Base-by-base conservation (phyloP, 75 land plant genomes). In the Sequoiadendron giganteum region DNA sequence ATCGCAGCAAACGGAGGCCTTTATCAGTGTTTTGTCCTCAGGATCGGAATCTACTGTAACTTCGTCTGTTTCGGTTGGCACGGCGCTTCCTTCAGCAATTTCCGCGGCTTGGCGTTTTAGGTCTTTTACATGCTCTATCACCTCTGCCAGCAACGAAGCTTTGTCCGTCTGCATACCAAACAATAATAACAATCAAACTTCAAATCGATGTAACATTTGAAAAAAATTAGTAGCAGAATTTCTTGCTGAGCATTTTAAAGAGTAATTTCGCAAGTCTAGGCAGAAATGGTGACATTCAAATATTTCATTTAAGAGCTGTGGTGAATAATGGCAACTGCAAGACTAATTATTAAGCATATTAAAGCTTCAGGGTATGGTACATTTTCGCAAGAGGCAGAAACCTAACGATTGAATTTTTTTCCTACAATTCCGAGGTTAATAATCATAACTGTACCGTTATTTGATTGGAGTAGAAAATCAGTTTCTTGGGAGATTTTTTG, bases 101-200 rank as follows among this genome's bases (percentile, higher is more conserved):
- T 93, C 87, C 30, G 95, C 91, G 30, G 97, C 95, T 75, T 97
- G 98, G 28, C 97, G 92, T 76, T 94, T 97, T 49, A 97, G 90
- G 55, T 94, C 97, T 77, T 95, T 97, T 49, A 97, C 94, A 87
- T 97, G 98, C 77, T 94, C 94, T 56, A 97, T 97, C 88, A 97
- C 98, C 93, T 97, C 98, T 16, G 98, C 98, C 47, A 97, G 93
- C 91, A 97, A 81, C 25, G 98, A 97, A 25, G 98, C 98, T 52
- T 97, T 97, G 90, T 97, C 98, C 88, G 98, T 97, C 98, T 97
- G 86, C 88, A 88, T 3, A 86, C 1, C 7, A 40, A 45, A 86
- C 52, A 86, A 65, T 2, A 83, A 21, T 3, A 75, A 34, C 5
- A 3, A 34, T 34, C 34, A 34, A 14, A 1, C 15, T 34, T 75